A percentile compares a stretch with the other conserved stretches of the same genome.
Conservation (phyloP, 1,284 basidiomycete species). For the Leccinum griseonigrum region DNA sequence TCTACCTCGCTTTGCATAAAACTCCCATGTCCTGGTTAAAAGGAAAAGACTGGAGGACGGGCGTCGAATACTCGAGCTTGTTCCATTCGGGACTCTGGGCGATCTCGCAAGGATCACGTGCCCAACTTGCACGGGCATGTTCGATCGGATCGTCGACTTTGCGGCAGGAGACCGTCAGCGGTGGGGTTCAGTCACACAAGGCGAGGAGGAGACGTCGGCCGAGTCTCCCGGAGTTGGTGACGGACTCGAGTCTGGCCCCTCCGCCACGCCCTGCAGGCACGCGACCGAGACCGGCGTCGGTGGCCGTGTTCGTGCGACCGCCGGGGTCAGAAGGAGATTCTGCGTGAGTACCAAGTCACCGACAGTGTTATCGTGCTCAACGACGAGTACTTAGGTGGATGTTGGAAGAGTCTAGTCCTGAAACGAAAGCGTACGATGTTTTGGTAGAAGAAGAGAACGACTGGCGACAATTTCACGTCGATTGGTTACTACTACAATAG, state of each 20-base stretch:
- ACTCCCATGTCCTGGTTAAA: constrained; percentile 32
- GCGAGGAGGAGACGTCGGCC: constrained; percentile 2
- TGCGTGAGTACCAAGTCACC: background rate
- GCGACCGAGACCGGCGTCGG: constrained; percentile 17
- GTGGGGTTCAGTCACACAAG: background rate
- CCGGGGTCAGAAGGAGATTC: constrained; percentile 8
- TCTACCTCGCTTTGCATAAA: background rate
- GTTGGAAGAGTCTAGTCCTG: constrained; percentile 28
- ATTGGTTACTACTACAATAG: constrained; percentile 25
- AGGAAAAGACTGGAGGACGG: constrained; percentile 28
- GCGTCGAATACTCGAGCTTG: constrained; percentile 29
- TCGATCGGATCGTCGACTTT: constrained; percentile 14
- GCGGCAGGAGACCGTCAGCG: constrained; percentile 1
- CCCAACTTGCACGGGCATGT: constrained; percentile 1
- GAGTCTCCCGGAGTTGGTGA: constrained; percentile 1
- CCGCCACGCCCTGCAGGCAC: background rate
- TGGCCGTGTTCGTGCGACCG: background rate
- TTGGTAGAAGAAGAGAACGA: constrained; percentile 9
- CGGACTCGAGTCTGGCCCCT: constrained; percentile 4
- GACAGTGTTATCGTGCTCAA: too few species aligned
- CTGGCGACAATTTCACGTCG: constrained; percentile 31
- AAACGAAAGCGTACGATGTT: constrained; percentile 12
- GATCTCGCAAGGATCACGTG: constrained; percentile 22
- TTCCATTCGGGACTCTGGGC: constrained; percentile 30
- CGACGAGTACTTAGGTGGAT: constrained; percentile 14